A percentile compares a stretch with the other conserved stretches of the same genome.
Conservation (phyloP, 202 grass and related monocot species). For the Zoysia matrella region DNA sequence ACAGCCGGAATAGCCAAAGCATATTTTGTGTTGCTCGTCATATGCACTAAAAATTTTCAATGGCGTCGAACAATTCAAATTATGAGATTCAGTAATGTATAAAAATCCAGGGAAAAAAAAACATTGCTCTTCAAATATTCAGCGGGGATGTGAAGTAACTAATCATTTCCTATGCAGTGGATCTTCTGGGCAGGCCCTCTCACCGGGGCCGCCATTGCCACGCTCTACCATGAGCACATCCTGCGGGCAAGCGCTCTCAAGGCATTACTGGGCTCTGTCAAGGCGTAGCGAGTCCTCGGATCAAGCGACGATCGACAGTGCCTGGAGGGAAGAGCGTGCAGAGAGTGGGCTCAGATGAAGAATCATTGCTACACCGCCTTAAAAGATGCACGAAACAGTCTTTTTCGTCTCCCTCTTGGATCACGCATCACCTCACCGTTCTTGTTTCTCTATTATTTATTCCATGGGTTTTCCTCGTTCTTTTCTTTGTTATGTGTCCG, state of each 20-base stretch:
- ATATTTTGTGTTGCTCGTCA: too few species aligned
- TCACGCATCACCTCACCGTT: neutral
- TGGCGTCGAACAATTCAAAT: too few species aligned
- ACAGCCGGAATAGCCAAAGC: too few species aligned
- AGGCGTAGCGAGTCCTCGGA: constrained; percentile 27
- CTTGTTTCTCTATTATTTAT: neutral
- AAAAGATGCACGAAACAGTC: constrained; percentile 29
- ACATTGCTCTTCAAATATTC: neutral
- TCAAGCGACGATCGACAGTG: constrained; percentile 32
- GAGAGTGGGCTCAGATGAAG: constrained; percentile 35
- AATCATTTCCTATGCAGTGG: constrained; percentile 28
- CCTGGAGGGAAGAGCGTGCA: constrained; percentile 22
- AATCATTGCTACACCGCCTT: constrained; percentile 29
- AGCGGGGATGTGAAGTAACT: neutral
- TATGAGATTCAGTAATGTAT: neutral
- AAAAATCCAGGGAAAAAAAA: neutral
- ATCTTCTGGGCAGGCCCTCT: constrained; percentile 57
- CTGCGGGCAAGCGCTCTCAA: constrained; percentile 48
- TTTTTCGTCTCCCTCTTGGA: constrained; percentile 23
- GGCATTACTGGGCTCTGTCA: constrained; percentile 43
- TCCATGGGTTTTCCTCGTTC: too few species aligned
- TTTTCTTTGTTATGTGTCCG: too few species aligned
- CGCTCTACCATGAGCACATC: constrained; percentile 51
- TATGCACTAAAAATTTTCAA: too few species aligned
- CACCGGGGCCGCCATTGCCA: constrained; percentile 38